phyloP scores from a whole-genome alignment of 2,329 filamentous ascomycete genomes.

The Penicillium sp. region DNA sequence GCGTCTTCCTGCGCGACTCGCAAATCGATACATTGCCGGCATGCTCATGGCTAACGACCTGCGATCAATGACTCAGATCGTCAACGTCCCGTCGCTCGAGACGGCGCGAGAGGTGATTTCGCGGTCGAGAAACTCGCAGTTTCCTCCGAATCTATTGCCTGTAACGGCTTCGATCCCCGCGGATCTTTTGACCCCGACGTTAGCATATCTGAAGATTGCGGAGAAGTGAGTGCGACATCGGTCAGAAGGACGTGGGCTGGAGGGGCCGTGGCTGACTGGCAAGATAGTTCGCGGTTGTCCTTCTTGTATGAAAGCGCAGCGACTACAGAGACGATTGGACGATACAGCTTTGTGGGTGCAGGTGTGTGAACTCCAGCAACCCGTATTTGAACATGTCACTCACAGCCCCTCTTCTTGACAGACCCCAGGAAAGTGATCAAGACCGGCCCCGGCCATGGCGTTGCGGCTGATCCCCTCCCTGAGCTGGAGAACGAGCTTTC shows the following conservation, averaged over 20 bases:
- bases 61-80: slow-evolving; percentile 35
- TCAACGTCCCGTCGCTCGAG: slow-evolving; percentile 57
- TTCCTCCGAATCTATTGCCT: slow-evolving; percentile 71
- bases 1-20: background rate
- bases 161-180: slow-evolving; percentile 79
- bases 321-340: slow-evolving; percentile 80
- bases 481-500: slow-evolving; percentile 74
- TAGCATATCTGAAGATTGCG: slow-evolving; percentile 87
- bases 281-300: slow-evolving; percentile 62
- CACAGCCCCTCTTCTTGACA: slow-evolving; percentile 16
- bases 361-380: slow-evolving; percentile 40
- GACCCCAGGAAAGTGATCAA: slow-evolving; percentile 71
- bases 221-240: slow-evolving; percentile 53
- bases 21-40: background rate
- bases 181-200: slow-evolving; percentile 89
- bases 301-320: slow-evolving; percentile 96
- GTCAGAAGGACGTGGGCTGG: slow-evolving; percentile 1
- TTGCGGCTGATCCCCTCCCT: slow-evolving; percentile 76
- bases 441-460: slow-evolving; percentile 81
- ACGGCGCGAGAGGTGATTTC: slow-evolving; percentile 53
- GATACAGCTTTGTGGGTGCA: slow-evolving; percentile 92
- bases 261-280: background rate
- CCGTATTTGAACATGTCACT: background rate
- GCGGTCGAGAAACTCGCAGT: slow-evolving; percentile 46
- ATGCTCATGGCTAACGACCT: slow-evolving; percentile 5